Evolutionary conservation across 805 yeast species (phyloP).

Genomic region (Wickerhamiella allomyrinae): DNA sequence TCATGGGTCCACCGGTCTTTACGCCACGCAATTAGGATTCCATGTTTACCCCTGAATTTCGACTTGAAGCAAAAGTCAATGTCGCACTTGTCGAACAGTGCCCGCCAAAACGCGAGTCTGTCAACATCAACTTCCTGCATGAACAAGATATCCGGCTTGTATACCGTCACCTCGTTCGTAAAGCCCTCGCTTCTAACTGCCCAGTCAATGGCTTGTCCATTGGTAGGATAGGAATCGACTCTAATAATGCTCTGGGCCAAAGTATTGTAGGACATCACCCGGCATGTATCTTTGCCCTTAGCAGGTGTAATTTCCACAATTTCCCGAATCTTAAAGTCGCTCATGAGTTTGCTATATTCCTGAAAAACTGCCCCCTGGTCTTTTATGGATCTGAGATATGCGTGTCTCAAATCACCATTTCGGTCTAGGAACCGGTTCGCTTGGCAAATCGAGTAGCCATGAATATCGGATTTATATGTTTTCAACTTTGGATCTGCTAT

Average conservation of each 20-base stretch:
- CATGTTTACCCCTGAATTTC: conserved; percentile 80
- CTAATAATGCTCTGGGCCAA: conserved; percentile 78
- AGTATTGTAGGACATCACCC: conserved; percentile 66
- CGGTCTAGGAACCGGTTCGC: too few species aligned
- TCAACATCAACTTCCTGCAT: conserved; percentile 73
- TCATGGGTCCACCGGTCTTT: not conserved
- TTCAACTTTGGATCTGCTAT: too few species aligned
- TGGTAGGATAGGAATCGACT: conserved; percentile 66
- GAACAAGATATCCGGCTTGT: conserved; percentile 61
- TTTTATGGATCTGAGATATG: too few species aligned
- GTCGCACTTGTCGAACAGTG: too few species aligned
- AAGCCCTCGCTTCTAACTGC: conserved; percentile 50
- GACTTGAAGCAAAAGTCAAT: too few species aligned
- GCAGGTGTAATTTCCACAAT: not conserved
- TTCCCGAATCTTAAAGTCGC: not conserved
- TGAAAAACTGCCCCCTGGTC: too few species aligned
- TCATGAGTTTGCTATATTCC: too few species aligned
- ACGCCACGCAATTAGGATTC: conserved; percentile 44
- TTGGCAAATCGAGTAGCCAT: too few species aligned
- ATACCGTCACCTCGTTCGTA: conserved; percentile 46
- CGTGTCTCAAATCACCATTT: too few species aligned
- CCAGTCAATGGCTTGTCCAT: conserved; percentile 73
- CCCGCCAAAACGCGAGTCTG: conserved; percentile 36
- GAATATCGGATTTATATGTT: too few species aligned
- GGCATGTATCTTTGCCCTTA: not conserved